These are phyloP conservation scores for Verticillium albo-atrum DNA, from an alignment of 2,329 filamentous ascomycete species.

Conservation along the genomic window DNA sequence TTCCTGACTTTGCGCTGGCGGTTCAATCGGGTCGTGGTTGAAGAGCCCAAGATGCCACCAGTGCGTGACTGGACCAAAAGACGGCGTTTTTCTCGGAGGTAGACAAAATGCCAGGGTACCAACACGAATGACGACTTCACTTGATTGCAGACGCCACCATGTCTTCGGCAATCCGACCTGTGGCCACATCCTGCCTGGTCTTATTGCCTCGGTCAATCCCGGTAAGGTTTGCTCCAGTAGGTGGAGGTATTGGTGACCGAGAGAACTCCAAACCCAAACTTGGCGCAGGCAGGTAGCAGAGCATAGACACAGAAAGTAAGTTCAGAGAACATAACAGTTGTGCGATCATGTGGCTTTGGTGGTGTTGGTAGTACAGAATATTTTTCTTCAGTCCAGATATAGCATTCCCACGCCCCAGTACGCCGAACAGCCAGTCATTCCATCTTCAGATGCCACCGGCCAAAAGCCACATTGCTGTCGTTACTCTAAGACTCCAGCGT, in stretches of 20 bases:
- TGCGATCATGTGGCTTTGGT: neutral
- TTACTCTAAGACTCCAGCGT: constrained; percentile 44
- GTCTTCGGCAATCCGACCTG: neutral
- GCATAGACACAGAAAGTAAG: too few relatives aligned
- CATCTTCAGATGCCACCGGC: neutral
- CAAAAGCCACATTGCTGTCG: neutral
- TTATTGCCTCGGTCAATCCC: too few relatives aligned
- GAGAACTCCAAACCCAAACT: too few relatives aligned
- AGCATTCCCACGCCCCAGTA: neutral
- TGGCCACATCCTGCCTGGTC: too few relatives aligned
- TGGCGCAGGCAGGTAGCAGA: too few relatives aligned
- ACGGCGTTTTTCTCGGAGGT: neutral
- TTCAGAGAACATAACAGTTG: neutral
- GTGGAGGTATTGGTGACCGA: too few relatives aligned
- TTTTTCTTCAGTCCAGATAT: neutral
- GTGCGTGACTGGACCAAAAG: neutral
- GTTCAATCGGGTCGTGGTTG: too few relatives aligned
- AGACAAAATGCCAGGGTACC: neutral
- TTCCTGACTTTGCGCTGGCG: too few relatives aligned
- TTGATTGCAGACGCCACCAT: neutral
- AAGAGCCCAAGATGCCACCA: neutral
- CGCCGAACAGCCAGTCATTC: neutral
- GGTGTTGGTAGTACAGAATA: neutral
- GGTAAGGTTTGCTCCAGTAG: too few relatives aligned
- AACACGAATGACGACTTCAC: neutral